A percentile compares a stretch with the other conserved stretches of the same genome.
Evolutionary conservation across 345 rosid genomes (phyloP).

Genomic region (Isatis tinctoria): DNA sequence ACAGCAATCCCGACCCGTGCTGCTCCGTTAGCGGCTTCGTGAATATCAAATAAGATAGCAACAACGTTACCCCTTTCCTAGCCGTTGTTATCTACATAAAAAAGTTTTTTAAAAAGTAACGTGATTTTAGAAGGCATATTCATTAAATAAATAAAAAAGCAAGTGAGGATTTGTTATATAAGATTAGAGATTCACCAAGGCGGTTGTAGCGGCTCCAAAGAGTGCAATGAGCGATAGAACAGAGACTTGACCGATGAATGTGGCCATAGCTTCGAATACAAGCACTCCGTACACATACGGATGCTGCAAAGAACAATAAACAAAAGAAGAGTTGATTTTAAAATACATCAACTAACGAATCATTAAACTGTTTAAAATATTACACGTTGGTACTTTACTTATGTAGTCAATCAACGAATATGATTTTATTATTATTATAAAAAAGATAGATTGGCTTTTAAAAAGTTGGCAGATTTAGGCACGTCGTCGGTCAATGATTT

Average conservation of each 20-base stretch:
- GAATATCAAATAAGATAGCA: conserved; percentile 81
- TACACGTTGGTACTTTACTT: conserved; percentile 17
- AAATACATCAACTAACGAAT: neutral
- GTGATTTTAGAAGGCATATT: neutral
- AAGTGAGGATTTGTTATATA: neutral
- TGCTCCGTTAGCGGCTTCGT: conserved; percentile 85
- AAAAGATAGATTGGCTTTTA: neutral
- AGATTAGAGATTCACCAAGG: conserved; percentile 54
- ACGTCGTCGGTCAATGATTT: conserved; percentile 29
- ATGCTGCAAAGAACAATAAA: conserved; percentile 50
- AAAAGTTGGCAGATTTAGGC: conserved; percentile 32
- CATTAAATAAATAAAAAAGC: neutral
- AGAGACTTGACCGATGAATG: conserved; percentile 90
- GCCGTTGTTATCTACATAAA: conserved; percentile 35
- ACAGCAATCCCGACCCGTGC: conserved; percentile 65
- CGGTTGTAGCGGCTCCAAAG: conserved; percentile 95
- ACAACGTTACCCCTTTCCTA: conserved; percentile 55
- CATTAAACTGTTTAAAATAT: neutral
- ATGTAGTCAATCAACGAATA: neutral
- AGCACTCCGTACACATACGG: conserved; percentile 87
- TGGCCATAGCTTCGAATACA: conserved; percentile 93
- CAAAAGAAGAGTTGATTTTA: neutral
- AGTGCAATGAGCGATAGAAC: conserved; percentile 90
- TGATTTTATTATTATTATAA: neutral
- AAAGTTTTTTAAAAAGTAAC: neutral